These are phyloP conservation scores for Cutaneotrichosporon sp. DNA, from an alignment of 1,284 basidiomycete species.

Conservation along the genomic window DNA sequence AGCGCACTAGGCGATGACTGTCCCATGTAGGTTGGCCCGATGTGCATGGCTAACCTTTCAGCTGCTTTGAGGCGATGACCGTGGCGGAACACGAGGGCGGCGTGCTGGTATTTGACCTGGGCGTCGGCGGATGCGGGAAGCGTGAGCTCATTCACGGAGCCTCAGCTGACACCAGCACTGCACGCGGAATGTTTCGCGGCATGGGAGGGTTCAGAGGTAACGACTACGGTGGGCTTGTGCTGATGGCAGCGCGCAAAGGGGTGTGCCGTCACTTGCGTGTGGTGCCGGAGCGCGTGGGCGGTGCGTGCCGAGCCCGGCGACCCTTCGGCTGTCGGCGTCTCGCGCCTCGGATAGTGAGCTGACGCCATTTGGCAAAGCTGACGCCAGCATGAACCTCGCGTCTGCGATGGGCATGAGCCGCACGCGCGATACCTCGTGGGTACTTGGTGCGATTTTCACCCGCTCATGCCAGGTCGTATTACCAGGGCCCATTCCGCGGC, in stretches of 20 bases:
- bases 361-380: not conserved
- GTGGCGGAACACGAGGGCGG: slow-evolving; percentile 19
- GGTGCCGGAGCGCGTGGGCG: slow-evolving; percentile 30
- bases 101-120: slow-evolving; percentile 29
- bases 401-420: slow-evolving; percentile 26
- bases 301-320: slow-evolving; percentile 3
- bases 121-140: slow-evolving; percentile 30
- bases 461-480: slow-evolving; percentile 9
- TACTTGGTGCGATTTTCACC: not conserved
- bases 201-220: slow-evolving; percentile 30
- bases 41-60: not conserved
- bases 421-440: slow-evolving; percentile 30
- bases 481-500: not conserved
- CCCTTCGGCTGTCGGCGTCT: not conserved
- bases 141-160: slow-evolving; percentile 15
- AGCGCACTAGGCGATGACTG: slow-evolving; percentile 35
- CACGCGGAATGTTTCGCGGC: slow-evolving; percentile 34
- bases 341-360: slow-evolving; percentile 1
- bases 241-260: slow-evolving; percentile 17
- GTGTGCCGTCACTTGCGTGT: slow-evolving; percentile 32
- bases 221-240: not conserved
- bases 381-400: slow-evolving; percentile 34
- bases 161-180: slow-evolving; percentile 17
- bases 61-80: slow-evolving; percentile 38
- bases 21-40: slow-evolving; percentile 28